Evolutionary conservation across 192 early-diverging fungal genomes (phyloP), one percentile per base, ranked within the genome.

Genomic region (Chytriomyces sp.): DNA sequence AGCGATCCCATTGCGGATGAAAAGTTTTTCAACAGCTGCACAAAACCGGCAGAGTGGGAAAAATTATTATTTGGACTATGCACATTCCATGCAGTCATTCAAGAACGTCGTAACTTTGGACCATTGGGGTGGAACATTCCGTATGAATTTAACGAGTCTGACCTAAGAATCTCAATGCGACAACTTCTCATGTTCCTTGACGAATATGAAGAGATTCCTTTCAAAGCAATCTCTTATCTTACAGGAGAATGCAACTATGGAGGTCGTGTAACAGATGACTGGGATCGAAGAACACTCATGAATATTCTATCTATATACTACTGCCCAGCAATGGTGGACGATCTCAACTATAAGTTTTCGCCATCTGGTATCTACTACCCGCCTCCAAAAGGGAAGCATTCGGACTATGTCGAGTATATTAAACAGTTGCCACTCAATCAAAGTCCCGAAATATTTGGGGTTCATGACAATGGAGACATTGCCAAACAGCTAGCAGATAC

Each of bases 91-190:
- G 88, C 84, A 7, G 69, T 89, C 28, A 85, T 89, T 26, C 88
- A 89, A 74, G 87, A 89, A 55, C 64, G 87, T 30, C 54, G 87
- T 10, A 89, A 86, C 57, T 89, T 89, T 75, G 87, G 87, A 14
- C 87, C 87, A 59, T 76, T 89, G 5, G 86, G 88, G 38, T 89
- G 88, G 88, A 89, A 89, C 59, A 89, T 89, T 72, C 88, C 88
- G 7, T 89, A 89, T 57, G 87, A 89, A 74, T 89, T 89, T 65
- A 89, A 89, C 72, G 87, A 89, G 39, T 88, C 85, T 14, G 87
- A 89, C 73, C 64, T 89, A 25, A 69, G 85, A 26, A 89, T 89
- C 53, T 80, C 77, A 59, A 83, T 89, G 72, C 72, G 87, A 39
- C 87, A 89, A 63, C 74, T 89, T n/a, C 84, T 84, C 53, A 89